Percentiles rank a stretch among this genome's conserved stretches.
These are phyloP conservation scores for Populus hybrid DNA, from an alignment of 441 rosid genomes.

Conservation along the genomic window DNA sequence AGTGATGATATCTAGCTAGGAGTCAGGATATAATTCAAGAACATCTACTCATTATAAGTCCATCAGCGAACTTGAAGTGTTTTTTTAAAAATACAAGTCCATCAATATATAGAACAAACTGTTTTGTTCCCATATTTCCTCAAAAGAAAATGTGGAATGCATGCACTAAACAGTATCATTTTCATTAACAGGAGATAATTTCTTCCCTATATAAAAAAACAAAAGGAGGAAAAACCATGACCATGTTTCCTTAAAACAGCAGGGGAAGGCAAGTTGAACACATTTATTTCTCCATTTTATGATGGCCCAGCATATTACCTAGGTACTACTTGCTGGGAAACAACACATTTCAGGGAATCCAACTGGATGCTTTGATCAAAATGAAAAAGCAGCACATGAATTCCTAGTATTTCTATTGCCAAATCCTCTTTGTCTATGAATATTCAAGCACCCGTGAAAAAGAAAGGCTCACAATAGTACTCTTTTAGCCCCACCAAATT, in stretches of 20 bases:
- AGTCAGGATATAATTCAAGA: not conserved
- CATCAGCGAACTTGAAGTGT: not conserved
- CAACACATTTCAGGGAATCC: not conserved
- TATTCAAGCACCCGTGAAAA: not conserved
- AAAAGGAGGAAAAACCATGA: not conserved
- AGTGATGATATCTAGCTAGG: not conserved
- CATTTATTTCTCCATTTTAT: not conserved
- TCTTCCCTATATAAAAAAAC: not conserved
- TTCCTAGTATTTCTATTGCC: not conserved
- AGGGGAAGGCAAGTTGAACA: not conserved
- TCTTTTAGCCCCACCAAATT: not conserved
- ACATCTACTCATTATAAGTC: not conserved
- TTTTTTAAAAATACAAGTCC: not conserved
- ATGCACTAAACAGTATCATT: not conserved
- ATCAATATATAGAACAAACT: not conserved
- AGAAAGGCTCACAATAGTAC: not conserved
- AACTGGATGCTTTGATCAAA: not conserved
- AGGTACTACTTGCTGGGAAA: not conserved
- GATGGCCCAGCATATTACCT: not conserved
- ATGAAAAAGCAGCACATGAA: not conserved
- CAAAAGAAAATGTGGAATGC: not conserved
- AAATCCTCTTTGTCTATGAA: not conserved
- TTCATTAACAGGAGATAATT: not conserved
- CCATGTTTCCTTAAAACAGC: not conserved
- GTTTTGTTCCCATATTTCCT: too few species aligned